Evolutionary conservation across 2,329 filamentous ascomycete species (phyloP), one percentile per base, ranked within the genome.

Genomic region (Colletotrichum lupini): DNA sequence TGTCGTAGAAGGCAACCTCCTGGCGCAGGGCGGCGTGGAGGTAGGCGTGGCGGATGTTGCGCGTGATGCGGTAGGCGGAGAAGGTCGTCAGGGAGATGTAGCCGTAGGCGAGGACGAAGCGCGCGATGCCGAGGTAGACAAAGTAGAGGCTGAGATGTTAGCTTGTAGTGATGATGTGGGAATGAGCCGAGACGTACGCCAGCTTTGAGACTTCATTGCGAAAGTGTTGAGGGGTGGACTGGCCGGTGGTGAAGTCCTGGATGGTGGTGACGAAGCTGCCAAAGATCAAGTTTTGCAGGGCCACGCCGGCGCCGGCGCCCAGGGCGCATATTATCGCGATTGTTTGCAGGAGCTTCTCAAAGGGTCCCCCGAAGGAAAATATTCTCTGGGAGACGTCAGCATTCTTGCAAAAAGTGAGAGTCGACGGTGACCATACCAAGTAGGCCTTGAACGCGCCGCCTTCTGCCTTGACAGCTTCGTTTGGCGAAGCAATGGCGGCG

Each of bases 41-140:
- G 74, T 89, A 90, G 30, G 83, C 83, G 60, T 85, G 82, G 11
- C 89, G 82, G 37, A 85, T 80, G 37, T 82, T 85, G 68, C 86
- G 85, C 3, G 87, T 87, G 4, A 87, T 87, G 11, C 87, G 82
- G 65, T 86, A 86, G 2, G 87, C 87, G 4, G 86, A 82, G 52
- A 89, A 85, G 3, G 86, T 89, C 24, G 89, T 78, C 61, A 82
- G 80, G 3, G 80, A 77, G 59, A 83, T 83, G 78, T 85, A 84
- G 22, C 84, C 77, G 74, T 90, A 91, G 14, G 86, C 83, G 19
- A 89, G 79, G 26, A 81, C 77, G 72, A 91, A 88, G 57, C 88
- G 86, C 0, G 80, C 89, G 63, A 90, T 81, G 76, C 90, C 90
- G 14, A 91, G 82, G 74, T 90, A 91, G 30, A 91, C 82, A 75